Base-by-base conservation (phyloP, 169 alveolate genomes). In the Cryptosporidium meleagridis region DNA sequence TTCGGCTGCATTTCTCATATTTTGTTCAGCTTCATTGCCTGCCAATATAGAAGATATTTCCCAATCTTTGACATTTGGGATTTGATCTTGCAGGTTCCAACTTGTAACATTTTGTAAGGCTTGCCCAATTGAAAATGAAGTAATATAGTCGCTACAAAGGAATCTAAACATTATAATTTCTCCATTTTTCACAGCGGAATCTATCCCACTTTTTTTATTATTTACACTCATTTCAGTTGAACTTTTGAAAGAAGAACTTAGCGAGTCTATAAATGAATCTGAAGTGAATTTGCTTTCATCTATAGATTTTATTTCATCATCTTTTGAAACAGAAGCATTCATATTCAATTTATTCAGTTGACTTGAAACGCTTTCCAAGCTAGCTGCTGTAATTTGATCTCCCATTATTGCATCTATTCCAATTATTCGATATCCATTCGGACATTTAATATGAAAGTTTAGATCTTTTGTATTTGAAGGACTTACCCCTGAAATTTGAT, bases 131-230 rank as follows among this genome's bases (percentile, higher is more conserved):
- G 68, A 41, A 33, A 61, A 59, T 29, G 89, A 80, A 3, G 52
- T 80, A 37, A 80, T 80, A 39, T 80, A 80, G 39, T 80, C 89
- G 21, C 75, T 80, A 12, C 89, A 80, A 7, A 80, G 35, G 44
- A 80, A 59, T 67, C 53, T 80, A 35, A 65, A 0, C 89, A 80
- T 80, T 39, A 26, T 4, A 44, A 80, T 80, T 44, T 80, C 89
- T 31, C 68, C 75, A 80, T 80, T 80, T 21, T 59, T 62, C n/a
- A 80, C 89, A 21, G 75, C 35, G 8, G 26, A 16, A 67, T 65
- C 31, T 44, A 58, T 55, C 10, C 37, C 65, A 26, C 8, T 35
- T 16, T 70, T 62, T 23, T 41, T 45, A 26, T 6, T 21, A 29
- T 70, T 48, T 39, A n/a, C 37, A 21, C 33, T 29, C 55, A 9